Percentiles rank a stretch among this genome's conserved stretches.
Evolutionary conservation across 495 filamentous ascomycete species (phyloP).

Genomic region (Aspergillus haitiensis): DNA sequence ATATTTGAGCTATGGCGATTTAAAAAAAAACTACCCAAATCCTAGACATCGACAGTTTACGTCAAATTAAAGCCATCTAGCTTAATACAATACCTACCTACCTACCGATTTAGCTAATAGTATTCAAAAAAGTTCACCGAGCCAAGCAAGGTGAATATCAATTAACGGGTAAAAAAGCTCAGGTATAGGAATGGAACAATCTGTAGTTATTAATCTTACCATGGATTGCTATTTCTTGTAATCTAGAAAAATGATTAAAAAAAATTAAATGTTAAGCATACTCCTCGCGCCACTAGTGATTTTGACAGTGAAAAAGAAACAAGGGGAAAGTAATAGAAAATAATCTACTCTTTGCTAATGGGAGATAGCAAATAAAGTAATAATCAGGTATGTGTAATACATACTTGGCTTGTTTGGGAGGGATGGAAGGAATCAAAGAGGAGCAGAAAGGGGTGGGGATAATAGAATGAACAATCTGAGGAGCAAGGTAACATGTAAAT

Average conservation of each 20-base stretch:
- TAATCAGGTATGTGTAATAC: conserved; percentile 23
- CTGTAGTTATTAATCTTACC: conserved; percentile 11
- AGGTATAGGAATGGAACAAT: background rate
- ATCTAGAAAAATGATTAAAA: conserved; percentile 11
- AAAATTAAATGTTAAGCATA: conserved; percentile 25
- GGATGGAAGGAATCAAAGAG: conserved; percentile 22
- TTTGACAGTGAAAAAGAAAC: conserved; percentile 19
- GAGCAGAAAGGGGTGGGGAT: conserved; percentile 15
- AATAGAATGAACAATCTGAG: conserved; percentile 32
- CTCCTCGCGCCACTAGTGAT: conserved; percentile 27
- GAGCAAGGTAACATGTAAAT: conserved; percentile 15
- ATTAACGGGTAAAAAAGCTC: too few species aligned
- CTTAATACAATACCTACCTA: too few species aligned
- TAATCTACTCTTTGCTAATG: conserved; percentile 9
- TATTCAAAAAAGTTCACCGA: too few species aligned
- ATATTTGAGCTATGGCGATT: too few species aligned
- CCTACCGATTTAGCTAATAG: too few species aligned
- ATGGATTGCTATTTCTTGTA: conserved; percentile 6
- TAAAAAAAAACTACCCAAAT: too few species aligned
- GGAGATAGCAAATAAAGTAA: conserved; percentile 1
- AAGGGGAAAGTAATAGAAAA: conserved; percentile 2
- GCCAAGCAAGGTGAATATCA: too few species aligned
- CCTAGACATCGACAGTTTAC: too few species aligned
- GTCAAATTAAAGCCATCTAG: too few species aligned
- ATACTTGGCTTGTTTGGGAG: conserved; percentile 32